Evolutionary conservation across 768 basidiomycete species (phyloP).

Genomic region (Rhodotorula diobovata): DNA sequence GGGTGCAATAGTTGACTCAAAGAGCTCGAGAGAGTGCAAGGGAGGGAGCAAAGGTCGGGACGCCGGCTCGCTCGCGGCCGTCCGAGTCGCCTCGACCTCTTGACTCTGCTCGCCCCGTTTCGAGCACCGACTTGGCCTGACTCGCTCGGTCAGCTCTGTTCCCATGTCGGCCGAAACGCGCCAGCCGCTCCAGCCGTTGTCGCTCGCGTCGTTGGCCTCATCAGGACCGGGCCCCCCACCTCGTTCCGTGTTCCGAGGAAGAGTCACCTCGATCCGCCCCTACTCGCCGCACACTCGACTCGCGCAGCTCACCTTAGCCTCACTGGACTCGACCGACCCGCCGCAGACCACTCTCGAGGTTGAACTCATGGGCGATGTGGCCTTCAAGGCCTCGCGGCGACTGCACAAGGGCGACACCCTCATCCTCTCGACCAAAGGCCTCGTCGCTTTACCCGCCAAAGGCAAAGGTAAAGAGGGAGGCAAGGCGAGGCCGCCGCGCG

Average conservation of each 20-base stretch:
- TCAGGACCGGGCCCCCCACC: neutral
- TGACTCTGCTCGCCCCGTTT: neutral
- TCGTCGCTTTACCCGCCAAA: neutral
- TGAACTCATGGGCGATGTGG: constrained; percentile 9
- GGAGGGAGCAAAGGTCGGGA: neutral
- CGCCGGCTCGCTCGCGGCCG: too few relatives aligned
- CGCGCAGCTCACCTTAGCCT: neutral
- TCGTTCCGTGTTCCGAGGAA: neutral
- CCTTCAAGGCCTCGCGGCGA: neutral
- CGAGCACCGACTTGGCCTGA: neutral
- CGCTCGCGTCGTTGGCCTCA: neutral
- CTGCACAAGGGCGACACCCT: constrained; percentile 2
- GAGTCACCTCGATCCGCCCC: neutral
- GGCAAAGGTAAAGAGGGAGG: neutral
- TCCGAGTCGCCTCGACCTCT: neutral
- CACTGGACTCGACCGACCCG: neutral
- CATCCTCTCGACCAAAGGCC: neutral
- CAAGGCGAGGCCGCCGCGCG: neutral
- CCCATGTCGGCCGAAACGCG: too few relatives aligned
- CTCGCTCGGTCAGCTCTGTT: neutral
- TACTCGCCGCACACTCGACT: neutral
- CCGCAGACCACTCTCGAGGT: neutral
- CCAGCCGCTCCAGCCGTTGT: neutral
- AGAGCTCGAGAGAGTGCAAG: neutral
- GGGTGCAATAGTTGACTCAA: neutral